Evolutionary conservation across 306 rosid species (phyloP), one percentile per base, ranked within the genome.

Genomic region (Corylus avellana): DNA sequence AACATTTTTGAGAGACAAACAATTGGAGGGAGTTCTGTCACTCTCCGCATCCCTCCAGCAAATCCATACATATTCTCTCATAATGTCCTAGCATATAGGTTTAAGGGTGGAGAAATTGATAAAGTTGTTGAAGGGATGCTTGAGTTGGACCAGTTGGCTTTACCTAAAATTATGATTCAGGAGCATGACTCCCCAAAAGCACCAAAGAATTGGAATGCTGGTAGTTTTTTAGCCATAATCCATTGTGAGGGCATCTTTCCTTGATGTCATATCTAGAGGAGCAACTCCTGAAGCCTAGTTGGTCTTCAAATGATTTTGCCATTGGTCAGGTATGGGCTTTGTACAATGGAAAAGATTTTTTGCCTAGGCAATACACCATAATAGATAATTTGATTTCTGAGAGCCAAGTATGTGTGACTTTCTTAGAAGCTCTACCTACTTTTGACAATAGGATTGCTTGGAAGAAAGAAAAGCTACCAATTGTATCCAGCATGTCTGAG

Each of bases 391-490:
- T 74, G 2, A 29, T 62, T 74, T 80, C 69, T 49, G 50, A 53
- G 12, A 62, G 68, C 58, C 58, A 73, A n/a, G 83, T 73, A n/a
- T 20, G 56, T 8, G 74, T 42, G 20, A 73, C 83, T 49, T 48
- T 73, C 18, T 44, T 80, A 20, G 74, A 80, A 48, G 74, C 83
- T 47, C 66, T 39, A 17, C 59, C 58, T 0, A 42, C 4, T 47
- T 49, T 58, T 29, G 77, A 79, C 6, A 3, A 32, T 8, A 56
- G 32, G 56, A 59, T 17, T n/a, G 42, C 49, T 0, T 71, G 55
- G 68, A 42, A 62, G 70, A 80, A 53, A 42, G 75, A 64, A 66
- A 53, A 66, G 49, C 47, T 80, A n/a, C 83, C 83, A 0, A 18
- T 80, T 12, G 50, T 18, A 8, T 74, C 61, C 4, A 75, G 84